A percentile compares a stretch with the other conserved stretches of the same genome.
Conservation (phyloP, 1,284 basidiomycete genomes). For the Ustilago tritici region DNA sequence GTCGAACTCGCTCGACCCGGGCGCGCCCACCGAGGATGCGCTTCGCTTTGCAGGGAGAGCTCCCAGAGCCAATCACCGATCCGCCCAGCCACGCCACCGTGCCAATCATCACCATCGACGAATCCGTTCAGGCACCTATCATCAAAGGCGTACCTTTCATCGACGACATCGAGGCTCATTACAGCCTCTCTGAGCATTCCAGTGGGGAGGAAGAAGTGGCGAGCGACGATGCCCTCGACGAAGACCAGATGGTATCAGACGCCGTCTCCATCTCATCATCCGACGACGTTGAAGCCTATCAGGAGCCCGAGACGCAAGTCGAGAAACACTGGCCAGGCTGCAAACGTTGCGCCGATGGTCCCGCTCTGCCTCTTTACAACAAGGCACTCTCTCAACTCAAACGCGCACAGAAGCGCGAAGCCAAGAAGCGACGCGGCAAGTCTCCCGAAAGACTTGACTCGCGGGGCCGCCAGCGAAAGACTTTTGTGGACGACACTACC, state of each 20-base stretch:
- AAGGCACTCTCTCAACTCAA: constrained; percentile 32
- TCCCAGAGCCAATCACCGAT: constrained; percentile 25
- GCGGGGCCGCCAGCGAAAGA: constrained; percentile 27
- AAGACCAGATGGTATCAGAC: constrained; percentile 15
- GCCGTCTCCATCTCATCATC: constrained; percentile 15
- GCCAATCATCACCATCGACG: constrained; percentile 17
- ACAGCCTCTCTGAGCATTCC: constrained; percentile 15
- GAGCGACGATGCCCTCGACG: neutral
- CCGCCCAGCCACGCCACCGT: constrained; percentile 5
- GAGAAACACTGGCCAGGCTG: constrained; percentile 42
- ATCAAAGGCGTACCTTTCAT: constrained; percentile 16
- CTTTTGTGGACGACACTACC: constrained; percentile 31
- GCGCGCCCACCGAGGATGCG: constrained; percentile 27
- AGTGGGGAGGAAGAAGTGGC: constrained; percentile 12
- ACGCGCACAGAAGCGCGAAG: constrained; percentile 22
- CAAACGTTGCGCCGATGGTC: constrained; percentile 39
- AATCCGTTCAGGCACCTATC: neutral
- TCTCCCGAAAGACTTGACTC: constrained; percentile 29
- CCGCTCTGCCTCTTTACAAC: constrained; percentile 33
- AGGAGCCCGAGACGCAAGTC: constrained; percentile 23
- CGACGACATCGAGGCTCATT: constrained; percentile 18
- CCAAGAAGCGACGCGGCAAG: constrained; percentile 31
- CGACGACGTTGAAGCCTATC: constrained; percentile 18
- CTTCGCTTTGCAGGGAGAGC: constrained; percentile 34
- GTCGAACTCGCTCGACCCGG: neutral